Conservation (phyloP, 805 yeast species). For the Wickerhamomyces strasburgensis region DNA sequence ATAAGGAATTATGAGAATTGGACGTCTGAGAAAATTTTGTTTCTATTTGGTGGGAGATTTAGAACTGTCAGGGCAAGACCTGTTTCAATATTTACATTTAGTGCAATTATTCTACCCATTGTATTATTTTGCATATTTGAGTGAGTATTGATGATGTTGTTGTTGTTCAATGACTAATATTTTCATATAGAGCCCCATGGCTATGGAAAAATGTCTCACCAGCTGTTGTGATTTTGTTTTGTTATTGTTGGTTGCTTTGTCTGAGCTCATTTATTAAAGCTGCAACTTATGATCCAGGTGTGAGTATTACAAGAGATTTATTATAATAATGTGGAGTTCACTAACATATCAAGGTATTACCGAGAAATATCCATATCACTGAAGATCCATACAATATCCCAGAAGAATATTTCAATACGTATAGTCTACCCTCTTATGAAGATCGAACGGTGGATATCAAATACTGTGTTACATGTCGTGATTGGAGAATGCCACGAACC, state of each 20-base stretch:
- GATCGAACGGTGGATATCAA: slow-evolving; percentile 36
- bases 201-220: slow-evolving; percentile 54
- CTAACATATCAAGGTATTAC: slow-evolving; percentile 29
- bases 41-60: slow-evolving; percentile 63
- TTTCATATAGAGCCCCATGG: slow-evolving; percentile 37
- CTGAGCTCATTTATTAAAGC: slow-evolving; percentile 47
- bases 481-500: slow-evolving; percentile 75
- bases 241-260: slow-evolving; percentile 52
- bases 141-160: slow-evolving; percentile 47
- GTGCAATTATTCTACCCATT: slow-evolving; percentile 37
- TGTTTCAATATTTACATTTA: slow-evolving; percentile 32
- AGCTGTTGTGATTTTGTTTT: slow-evolving; percentile 48
- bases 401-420: slow-evolving; percentile 48
- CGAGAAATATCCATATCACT: slow-evolving; percentile 59
- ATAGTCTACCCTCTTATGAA: slow-evolving; percentile 41
- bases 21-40: slow-evolving; percentile 38
- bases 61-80: slow-evolving; percentile 40
- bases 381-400: slow-evolving; percentile 40
- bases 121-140: slow-evolving; percentile 52
- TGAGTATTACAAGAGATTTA: background rate
- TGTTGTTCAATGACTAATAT: slow-evolving; percentile 38
- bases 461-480: slow-evolving; percentile 59
- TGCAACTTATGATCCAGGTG: slow-evolving; percentile 64
- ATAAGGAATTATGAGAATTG: slow-evolving; percentile 40
- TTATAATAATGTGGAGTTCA: too few species aligned